Evolutionary conservation across 768 basidiomycete genomes (phyloP), one percentile per base, ranked within the genome.

Genomic region (Gloeostereum incarnatum): DNA sequence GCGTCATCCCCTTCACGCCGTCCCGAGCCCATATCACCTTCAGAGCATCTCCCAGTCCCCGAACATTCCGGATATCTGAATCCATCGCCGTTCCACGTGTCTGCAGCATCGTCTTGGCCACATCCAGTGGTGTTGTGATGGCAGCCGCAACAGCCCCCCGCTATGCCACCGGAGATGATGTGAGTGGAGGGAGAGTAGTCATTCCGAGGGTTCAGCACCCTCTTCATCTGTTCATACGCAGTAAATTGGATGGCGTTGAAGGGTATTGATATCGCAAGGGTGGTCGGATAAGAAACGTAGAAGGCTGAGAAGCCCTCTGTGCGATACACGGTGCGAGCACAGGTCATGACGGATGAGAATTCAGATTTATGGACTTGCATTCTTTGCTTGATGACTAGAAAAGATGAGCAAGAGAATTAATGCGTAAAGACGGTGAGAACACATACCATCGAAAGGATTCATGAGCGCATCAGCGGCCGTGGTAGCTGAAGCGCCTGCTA

Each of bases 171-270:
- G 0, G 94, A 86, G 32, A 82, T 65, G 43, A 96, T 85, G 62
- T 99, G 96, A 26, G 93, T 86, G 30, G 75, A 55, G n/a, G 96
- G 96, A 14, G 91, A 93, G 60, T 99, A 99, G 36, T 75, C 71
- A 32, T 82, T 80, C 25, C 69, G 61, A 5, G 96, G 89, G 59
- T 98, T 99, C 56, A 94, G 62, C 38, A 86, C 56, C 40, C 66
- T 69, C 65, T 98, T 98, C 44, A 93, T 57, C 54, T 87, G 84
- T 59, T 98, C 96, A 63, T 99, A 99, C 6, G 90, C 87, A 6
- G 90, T 88, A 63, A 89, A 97, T 58, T 99, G 96, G 34, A 92
- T 93, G 39, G 96, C 96, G 49, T 93, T 97, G 68, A 97, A 97
- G 2, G 96, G 96, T 42, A 99, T 86, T 31, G 89, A 82, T 71